Evolutionary conservation across 2,329 filamentous ascomycete genomes (phyloP).

Genomic region (Aureobasidium sp.): DNA sequence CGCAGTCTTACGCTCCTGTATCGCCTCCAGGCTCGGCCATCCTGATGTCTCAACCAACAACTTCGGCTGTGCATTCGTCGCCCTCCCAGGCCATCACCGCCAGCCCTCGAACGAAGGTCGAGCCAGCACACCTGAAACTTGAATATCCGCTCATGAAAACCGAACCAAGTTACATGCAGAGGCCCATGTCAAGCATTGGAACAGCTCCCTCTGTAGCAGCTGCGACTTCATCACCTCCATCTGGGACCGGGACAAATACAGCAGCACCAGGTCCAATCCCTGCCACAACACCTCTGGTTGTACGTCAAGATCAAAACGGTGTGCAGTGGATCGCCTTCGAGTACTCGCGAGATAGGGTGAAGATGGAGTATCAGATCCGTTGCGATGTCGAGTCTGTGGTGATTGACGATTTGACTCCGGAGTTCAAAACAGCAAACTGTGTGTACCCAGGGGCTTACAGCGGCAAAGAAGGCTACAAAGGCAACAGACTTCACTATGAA

Average conservation of each 20-base stretch:
- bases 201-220: neutral
- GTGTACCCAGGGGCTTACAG: conserved; percentile 95
- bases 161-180: conserved; percentile 45
- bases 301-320: conserved; percentile 89
- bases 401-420: conserved; percentile 70
- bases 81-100: conserved; percentile 49
- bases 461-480: conserved; percentile 90
- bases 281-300: conserved; percentile 88
- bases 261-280: conserved; percentile 94
- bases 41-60: conserved; percentile 48
- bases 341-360: conserved; percentile 91
- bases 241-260: conserved; percentile 57
- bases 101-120: conserved; percentile 46
- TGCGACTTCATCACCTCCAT: conserved; percentile 22
- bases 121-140: neutral
- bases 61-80: conserved; percentile 24
- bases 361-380: conserved; percentile 99
- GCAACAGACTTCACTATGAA: conserved; percentile 92
- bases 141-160: neutral
- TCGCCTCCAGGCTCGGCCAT: conserved; percentile 35
- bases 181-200: conserved; percentile 42
- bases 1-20: conserved; percentile 45
- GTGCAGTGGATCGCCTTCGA: conserved; percentile 99
- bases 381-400: conserved; percentile 97
- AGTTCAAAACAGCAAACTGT: conserved; percentile 98